Evolutionary conservation across 805 yeast genomes (phyloP).

Genomic region (Metschnikowia vanudenii): DNA sequence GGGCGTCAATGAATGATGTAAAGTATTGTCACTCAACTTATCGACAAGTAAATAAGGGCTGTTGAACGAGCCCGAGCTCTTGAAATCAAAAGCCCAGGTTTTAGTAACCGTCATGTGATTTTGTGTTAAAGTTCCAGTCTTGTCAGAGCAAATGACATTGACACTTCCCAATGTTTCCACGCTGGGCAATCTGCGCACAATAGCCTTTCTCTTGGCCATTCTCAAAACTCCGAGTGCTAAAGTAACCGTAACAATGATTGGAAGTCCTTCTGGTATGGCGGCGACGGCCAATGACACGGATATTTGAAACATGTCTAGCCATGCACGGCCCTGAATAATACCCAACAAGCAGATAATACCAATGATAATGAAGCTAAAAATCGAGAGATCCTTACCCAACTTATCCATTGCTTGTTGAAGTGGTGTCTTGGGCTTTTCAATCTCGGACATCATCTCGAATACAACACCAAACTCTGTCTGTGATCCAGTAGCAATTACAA

Average conservation of each 20-base stretch:
- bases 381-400: slow-evolving; percentile 85
- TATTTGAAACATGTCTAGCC: slow-evolving; percentile 98
- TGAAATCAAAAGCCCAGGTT: slow-evolving; percentile 71
- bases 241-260: slow-evolving; percentile 96
- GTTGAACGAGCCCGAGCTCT: slow-evolving; percentile 34
- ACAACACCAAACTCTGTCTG: slow-evolving; percentile 94
- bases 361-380: slow-evolving; percentile 81
- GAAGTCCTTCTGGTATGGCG: slow-evolving; percentile 98
- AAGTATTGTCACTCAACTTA: slow-evolving; percentile 39
- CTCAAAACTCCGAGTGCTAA: slow-evolving; percentile 92
- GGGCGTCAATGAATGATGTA: slow-evolving; percentile 47
- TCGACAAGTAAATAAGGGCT: slow-evolving; percentile 48
- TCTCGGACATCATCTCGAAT: slow-evolving; percentile 90
- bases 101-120: slow-evolving; percentile 89
- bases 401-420: slow-evolving; percentile 94
- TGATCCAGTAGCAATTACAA: slow-evolving; percentile 86
- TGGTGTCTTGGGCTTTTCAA: slow-evolving; percentile 98
- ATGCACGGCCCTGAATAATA: slow-evolving; percentile 83
- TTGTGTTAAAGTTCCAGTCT: slow-evolving; percentile 86
- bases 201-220: slow-evolving; percentile 94
- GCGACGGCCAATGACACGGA: slow-evolving; percentile 98
- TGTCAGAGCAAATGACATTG: slow-evolving; percentile 89
- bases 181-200: slow-evolving; percentile 89
- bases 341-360: slow-evolving; percentile 92
- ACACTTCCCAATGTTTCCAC: slow-evolving; percentile 95